These are phyloP conservation scores for Blastobotrys buckinghamii DNA, from an alignment of 1,139 yeast genomes.

Conservation along the genomic window DNA sequence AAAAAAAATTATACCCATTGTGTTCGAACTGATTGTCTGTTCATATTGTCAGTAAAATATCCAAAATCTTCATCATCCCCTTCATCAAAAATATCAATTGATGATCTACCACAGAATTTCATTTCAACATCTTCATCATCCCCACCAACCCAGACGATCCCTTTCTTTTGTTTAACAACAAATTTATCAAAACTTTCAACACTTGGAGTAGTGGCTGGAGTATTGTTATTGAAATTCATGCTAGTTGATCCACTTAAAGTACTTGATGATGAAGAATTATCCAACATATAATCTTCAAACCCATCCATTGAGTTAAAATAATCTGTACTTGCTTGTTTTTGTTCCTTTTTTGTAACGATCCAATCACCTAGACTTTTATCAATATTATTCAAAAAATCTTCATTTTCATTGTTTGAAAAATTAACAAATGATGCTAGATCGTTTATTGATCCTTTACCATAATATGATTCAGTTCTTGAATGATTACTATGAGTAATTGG, in stretches of 20 bases:
- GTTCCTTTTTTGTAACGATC: neutral
- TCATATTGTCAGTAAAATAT: neutral
- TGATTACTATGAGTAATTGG: neutral
- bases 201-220: conserved; percentile 2
- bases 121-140: neutral
- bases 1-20: neutral
- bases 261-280: neutral
- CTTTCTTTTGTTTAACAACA: neutral
- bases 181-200: conserved; percentile 1
- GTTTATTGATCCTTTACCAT: conserved; percentile 9
- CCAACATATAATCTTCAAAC: neutral
- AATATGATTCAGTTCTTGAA: neutral
- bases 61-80: conserved; percentile 1
- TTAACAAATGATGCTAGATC: conserved; percentile 6
- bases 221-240: neutral
- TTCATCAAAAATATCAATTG: conserved; percentile 1
- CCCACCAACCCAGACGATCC: conserved; percentile 9
- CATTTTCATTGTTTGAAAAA: neutral
- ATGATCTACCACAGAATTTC: neutral
- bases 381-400: neutral
- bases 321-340: no score
- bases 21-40: neutral
- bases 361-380: neutral
- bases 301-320: neutral
- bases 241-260: neutral